A percentile compares a stretch with the other conserved stretches of the same genome.
phyloP scores from a whole-genome alignment of 306 rosid genomes.

The Herpetospermum pedunculosum region DNA sequence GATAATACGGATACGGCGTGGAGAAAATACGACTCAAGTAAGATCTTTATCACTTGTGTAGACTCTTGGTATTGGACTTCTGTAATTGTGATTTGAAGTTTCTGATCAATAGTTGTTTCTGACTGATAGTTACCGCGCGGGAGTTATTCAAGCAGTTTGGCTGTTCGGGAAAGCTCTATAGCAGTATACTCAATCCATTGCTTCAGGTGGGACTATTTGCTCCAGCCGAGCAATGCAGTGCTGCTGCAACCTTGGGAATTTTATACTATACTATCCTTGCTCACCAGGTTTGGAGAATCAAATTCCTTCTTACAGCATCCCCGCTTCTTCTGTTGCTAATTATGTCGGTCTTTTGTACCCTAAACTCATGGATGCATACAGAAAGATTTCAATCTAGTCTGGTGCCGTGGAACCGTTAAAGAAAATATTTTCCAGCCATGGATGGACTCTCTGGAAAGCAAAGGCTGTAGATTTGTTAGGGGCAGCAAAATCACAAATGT shows the following conservation, averaged over 20 bases:
- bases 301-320: not conserved
- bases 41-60: constrained; percentile 3
- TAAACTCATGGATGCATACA: constrained; percentile 10
- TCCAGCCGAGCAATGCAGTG: constrained; percentile 51
- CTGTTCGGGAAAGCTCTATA: constrained; percentile 38
- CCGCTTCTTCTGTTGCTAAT: not conserved
- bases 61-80: not conserved
- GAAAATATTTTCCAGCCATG: constrained; percentile 37
- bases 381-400: constrained; percentile 45
- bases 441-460: constrained; percentile 30
- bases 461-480: constrained; percentile 37
- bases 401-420: constrained; percentile 34
- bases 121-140: constrained; percentile 40
- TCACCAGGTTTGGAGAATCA: constrained; percentile 35
- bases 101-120: constrained; percentile 7
- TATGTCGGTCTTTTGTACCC: not conserved
- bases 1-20: constrained; percentile 43
- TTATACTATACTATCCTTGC: constrained; percentile 30
- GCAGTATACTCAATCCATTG: constrained; percentile 30
- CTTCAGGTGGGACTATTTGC: constrained; percentile 45
- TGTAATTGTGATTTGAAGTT: not conserved
- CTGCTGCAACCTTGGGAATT: constrained; percentile 41
- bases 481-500: constrained; percentile 26
- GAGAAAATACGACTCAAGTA: constrained; percentile 45
- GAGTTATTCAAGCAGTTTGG: constrained; percentile 47